These are phyloP conservation scores for Lactarius trivialis DNA, from an alignment of 768 basidiomycete species.

Conservation along the genomic window DNA sequence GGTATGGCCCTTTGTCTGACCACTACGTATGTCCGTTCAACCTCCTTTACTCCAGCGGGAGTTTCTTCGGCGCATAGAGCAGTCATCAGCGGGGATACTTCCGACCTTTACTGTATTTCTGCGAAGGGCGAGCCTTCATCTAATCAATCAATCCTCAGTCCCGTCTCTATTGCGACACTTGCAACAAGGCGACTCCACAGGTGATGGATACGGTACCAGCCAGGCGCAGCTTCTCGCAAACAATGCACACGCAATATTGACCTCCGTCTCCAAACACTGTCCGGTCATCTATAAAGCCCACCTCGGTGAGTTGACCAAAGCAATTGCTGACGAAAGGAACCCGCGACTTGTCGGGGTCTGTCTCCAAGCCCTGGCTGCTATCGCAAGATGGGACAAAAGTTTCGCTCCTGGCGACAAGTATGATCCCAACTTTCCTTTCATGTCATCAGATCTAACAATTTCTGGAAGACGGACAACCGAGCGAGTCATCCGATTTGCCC, in stretches of 20 bases:
- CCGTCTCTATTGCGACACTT: conserved; percentile 70
- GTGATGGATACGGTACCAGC: conserved; percentile 34
- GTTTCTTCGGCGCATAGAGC: conserved; percentile 69
- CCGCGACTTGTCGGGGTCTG: conserved; percentile 51
- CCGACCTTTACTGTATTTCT: conserved; percentile 67
- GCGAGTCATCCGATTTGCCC: conserved; percentile 50
- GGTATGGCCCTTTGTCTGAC: conserved; percentile 36
- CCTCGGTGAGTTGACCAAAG: conserved; percentile 67
- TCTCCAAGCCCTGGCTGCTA: conserved; percentile 70
- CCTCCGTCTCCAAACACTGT: conserved; percentile 64
- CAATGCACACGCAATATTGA: conserved; percentile 48
- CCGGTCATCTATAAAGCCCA: conserved; percentile 71
- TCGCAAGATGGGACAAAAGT: conserved; percentile 52
- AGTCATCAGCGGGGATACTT: conserved; percentile 51
- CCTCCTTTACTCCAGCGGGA: conserved; percentile 55
- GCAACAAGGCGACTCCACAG: conserved; percentile 35
- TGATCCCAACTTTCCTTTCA: not conserved
- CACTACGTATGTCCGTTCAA: not conserved
- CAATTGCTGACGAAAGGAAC: conserved; percentile 59
- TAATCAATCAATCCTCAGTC: conserved; percentile 82
- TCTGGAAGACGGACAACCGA: conserved; percentile 57
- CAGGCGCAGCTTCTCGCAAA: conserved; percentile 35
- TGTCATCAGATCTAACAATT: not conserved
- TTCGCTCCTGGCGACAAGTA: conserved; percentile 61
- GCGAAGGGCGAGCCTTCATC: conserved; percentile 59